Base-by-base conservation (phyloP, 805 yeast genomes). In the Wickerhamomyces hampshirensis region DNA sequence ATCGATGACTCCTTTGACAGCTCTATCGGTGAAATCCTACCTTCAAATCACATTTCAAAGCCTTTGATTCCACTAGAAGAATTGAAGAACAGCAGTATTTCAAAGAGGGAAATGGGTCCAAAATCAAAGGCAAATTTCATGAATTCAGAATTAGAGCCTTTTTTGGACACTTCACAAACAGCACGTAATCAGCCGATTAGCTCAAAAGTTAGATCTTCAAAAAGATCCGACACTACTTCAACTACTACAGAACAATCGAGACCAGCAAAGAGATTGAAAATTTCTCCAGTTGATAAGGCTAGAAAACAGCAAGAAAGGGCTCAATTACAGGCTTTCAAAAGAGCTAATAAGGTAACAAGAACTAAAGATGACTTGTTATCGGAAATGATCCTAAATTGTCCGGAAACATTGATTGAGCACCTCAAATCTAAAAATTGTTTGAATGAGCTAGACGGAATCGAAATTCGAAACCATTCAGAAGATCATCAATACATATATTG, bases 361-460 rank as follows among this genome's bases (percentile, higher is more conserved):
- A 57, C 68, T 16, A 76, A 71, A 47, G 75, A 67, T 6, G 80
- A 75, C 24, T 56, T 78, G 4, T 51, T 75, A 19, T 43, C 59
- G 2, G 77, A 74, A 39, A 75, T 81, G 68, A 59, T 64, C 5
- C 40, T 79, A 0, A 62, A 62, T 12, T 48, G 74, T 14, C 67
- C 80, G 1, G 31, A 36, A 7, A 35, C 31, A 5, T 35, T 67
- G 8, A 36, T 59, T 17, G 47, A 56, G 0, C 30, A 35, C 5
- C 52, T 75, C 16, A 49, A 59, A 18, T 52, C 57, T 29, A 17
- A 50, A 46, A 46, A 56, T n/a, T 38, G 50, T 34, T 27, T 39
- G 21, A 18, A 31, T 19, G 39, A 39, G 33, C 24, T 51, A 13
- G 38, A 18, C 12, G 33, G 59, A 40, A 46, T 69, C 32, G 28